A percentile compares a stretch with the other conserved stretches of the same genome.
These are phyloP conservation scores for Podaxis rugospora DNA, from an alignment of 768 basidiomycete genomes.

Conservation along the genomic window DNA sequence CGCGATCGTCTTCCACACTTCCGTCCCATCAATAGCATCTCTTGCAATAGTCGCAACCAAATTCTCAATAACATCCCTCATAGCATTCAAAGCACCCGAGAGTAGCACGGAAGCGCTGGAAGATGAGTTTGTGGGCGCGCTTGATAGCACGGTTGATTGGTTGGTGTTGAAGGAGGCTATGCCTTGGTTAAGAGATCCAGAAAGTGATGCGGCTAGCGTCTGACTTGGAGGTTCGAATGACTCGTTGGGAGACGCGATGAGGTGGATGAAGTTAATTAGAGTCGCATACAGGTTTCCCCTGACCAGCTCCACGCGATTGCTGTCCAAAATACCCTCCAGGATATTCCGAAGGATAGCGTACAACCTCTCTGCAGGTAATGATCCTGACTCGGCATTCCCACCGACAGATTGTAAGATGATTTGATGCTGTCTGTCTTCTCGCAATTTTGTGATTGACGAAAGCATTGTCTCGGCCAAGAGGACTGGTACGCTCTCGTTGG, in stretches of 20 bases:
- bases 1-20: conserved; percentile 96
- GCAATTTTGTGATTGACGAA: conserved; percentile 82
- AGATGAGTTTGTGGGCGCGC: conserved; percentile 17
- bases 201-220: conserved; percentile 26
- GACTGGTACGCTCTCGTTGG: conserved; percentile 72
- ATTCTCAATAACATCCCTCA: conserved; percentile 69
- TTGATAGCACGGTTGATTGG: conserved; percentile 27
- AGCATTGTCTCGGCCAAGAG: conserved; percentile 79
- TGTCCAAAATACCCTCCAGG: conserved; percentile 71
- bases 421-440: conserved; percentile 76
- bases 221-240: conserved; percentile 17
- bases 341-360: conserved; percentile 69
- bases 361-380: conserved; percentile 77
- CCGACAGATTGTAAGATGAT: conserved; percentile 60
- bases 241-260: conserved; percentile 40
- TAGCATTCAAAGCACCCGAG: conserved; percentile 54
- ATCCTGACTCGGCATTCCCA: conserved; percentile 58
- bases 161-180: conserved; percentile 27
- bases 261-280: conserved; percentile 84
- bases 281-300: conserved; percentile 95
- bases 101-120: conserved; percentile 42
- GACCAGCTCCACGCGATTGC: conserved; percentile 76
- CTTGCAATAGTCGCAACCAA: conserved; percentile 69
- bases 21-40: conserved; percentile 93
- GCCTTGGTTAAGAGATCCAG: conserved; percentile 25